Percentiles rank a stretch among this genome's conserved stretches.
Conservation (phyloP, 495 filamentous ascomycete species). For the Penicillium roqueforti region DNA sequence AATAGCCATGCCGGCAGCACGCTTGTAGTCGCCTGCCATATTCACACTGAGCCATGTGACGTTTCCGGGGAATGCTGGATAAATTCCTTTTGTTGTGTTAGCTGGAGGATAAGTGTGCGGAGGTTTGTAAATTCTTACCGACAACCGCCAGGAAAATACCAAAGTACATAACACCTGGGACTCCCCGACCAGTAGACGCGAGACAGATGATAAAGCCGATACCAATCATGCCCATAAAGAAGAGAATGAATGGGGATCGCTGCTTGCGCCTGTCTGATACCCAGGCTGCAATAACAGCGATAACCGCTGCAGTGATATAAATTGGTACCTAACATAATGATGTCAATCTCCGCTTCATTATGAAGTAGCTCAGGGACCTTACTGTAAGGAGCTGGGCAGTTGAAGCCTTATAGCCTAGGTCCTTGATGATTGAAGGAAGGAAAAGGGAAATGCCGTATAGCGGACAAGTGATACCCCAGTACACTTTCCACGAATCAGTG, state of each 20-base stretch:
- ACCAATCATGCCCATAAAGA: conserved; percentile 54
- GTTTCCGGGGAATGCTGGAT: conserved; percentile 54
- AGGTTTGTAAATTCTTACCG: conserved; percentile 36
- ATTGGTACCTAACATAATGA: conserved; percentile 47
- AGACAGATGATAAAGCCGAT: conserved; percentile 62
- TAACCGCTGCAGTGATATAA: conserved; percentile 55
- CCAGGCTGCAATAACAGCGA: conserved; percentile 56
- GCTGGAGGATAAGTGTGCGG: neutral
- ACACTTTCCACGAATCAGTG: conserved; percentile 33
- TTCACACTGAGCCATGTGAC: conserved; percentile 72
- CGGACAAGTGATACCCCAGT: conserved; percentile 61
- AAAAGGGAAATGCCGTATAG: conserved; percentile 72
- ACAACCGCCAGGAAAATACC: conserved; percentile 69
- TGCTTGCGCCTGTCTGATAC: conserved; percentile 57
- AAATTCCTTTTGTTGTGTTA: conserved; percentile 28
- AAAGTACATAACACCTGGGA: conserved; percentile 65
- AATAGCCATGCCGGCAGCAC: conserved; percentile 68
- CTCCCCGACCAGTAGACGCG: conserved; percentile 35
- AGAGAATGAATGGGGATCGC: conserved; percentile 61
- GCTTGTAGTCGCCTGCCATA: conserved; percentile 65
- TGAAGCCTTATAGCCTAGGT: conserved; percentile 57
- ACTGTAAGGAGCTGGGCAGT: conserved; percentile 65
- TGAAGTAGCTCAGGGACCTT: neutral
- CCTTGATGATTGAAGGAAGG: conserved; percentile 66
- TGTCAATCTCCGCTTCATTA: neutral